Conservation (phyloP, 257 asterid species). For the Solanum ossicruentum region DNA sequence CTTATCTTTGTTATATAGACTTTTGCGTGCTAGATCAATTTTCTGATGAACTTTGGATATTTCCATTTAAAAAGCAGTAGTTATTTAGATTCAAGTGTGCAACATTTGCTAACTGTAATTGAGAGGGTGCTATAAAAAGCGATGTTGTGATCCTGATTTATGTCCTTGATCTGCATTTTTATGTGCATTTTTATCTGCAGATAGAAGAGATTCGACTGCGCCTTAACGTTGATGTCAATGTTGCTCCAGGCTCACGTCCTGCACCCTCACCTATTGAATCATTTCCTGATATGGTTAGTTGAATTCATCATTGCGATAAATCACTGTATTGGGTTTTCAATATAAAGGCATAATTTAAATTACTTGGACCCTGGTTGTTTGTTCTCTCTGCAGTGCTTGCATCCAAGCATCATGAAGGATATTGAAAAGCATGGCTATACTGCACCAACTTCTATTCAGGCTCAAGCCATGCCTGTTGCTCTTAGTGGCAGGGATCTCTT, state of each 20-base stretch:
- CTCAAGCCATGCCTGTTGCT: constrained; percentile 91
- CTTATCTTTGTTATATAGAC: background rate
- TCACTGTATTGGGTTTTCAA: background rate
- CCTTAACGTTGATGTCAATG: constrained; percentile 72
- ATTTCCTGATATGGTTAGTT: constrained; percentile 63
- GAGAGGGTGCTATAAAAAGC: background rate
- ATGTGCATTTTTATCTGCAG: constrained; percentile 23
- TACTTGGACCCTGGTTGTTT: background rate
- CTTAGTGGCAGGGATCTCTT: constrained; percentile 79
- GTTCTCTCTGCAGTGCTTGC: constrained; percentile 46
- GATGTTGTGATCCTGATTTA: background rate
- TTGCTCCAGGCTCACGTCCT: constrained; percentile 41
- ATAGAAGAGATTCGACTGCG: constrained; percentile 66
- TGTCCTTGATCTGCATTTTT: background rate
- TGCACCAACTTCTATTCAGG: constrained; percentile 79
- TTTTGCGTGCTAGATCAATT: background rate
- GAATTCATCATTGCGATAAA: background rate
- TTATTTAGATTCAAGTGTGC: background rate
- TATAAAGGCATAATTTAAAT: background rate
- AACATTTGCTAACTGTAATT: background rate
- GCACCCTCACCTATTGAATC: constrained; percentile 84
- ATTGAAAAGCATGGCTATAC: constrained; percentile 69
- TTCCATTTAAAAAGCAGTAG: background rate
- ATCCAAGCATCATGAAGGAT: constrained; percentile 62
- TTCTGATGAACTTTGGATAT: background rate